Conservation (phyloP, 2,329 filamentous ascomycete species). For the Alternaria consortialis region DNA sequence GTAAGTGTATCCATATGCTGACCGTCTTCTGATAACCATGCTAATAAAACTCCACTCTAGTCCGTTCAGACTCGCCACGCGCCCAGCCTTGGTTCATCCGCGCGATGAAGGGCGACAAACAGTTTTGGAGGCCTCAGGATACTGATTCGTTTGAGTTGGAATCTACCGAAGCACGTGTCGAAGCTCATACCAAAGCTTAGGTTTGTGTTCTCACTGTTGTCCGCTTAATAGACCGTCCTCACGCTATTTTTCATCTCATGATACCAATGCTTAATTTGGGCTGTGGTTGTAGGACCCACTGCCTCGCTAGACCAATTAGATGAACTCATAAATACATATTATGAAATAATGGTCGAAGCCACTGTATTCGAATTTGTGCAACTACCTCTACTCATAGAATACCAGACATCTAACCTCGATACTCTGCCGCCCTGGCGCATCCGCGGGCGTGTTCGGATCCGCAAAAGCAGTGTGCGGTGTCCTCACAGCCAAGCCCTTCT, state of each 20-base stretch:
- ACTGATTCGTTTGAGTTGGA: slow-evolving; percentile 35
- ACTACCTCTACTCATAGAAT: slow-evolving; percentile 62
- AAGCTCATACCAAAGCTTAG: slow-evolving; percentile 15
- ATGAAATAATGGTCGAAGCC: background rate
- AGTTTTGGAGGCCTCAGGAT: slow-evolving; percentile 33
- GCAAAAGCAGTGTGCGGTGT: slow-evolving; percentile 73
- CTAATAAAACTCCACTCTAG: slow-evolving; percentile 18
- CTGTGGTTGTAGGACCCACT: background rate
- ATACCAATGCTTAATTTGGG: background rate
- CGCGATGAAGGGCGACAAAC: slow-evolving; percentile 33
- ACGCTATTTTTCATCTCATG: background rate
- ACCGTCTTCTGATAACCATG: background rate
- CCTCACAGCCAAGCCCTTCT: slow-evolving; percentile 53
- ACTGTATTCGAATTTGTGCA: too few species aligned
- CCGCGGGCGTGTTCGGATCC: slow-evolving; percentile 63
- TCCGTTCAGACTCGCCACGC: slow-evolving; percentile 32
- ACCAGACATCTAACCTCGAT: slow-evolving; percentile 72
- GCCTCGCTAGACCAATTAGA: background rate
- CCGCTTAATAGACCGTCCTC: background rate
- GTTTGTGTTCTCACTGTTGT: too few species aligned
- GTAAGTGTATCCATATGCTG: slow-evolving; percentile 21
- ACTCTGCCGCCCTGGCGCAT: slow-evolving; percentile 64
- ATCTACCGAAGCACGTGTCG: slow-evolving; percentile 18
- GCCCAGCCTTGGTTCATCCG: slow-evolving; percentile 41
- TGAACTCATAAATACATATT: background rate